Evolutionary conservation across 345 rosid species (phyloP).

Genomic region (Anacardium occidentale): DNA sequence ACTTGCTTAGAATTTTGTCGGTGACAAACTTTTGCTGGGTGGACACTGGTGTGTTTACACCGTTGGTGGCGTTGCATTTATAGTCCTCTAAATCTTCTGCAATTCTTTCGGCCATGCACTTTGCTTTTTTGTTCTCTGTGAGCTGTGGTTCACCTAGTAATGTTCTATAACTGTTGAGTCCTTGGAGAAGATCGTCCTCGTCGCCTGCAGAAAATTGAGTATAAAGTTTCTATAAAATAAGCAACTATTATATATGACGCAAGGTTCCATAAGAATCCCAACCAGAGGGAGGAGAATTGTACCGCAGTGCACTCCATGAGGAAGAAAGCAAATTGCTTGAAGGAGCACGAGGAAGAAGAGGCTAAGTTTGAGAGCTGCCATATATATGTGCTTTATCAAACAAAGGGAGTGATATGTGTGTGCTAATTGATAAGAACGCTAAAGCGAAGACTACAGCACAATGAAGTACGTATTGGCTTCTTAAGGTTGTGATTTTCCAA

Average conservation of each 20-base stretch:
- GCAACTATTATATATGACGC: too few relatives aligned
- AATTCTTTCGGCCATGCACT: background rate
- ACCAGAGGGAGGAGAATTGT: background rate
- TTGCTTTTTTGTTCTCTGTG: background rate
- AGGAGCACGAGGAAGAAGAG: constrained; percentile 18
- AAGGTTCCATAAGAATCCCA: too few relatives aligned
- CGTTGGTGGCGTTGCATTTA: background rate
- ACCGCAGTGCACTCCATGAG: constrained; percentile 30
- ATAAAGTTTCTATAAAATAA: too few relatives aligned
- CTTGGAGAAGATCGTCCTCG: background rate
- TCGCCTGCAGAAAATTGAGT: background rate
- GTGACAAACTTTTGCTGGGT: background rate
- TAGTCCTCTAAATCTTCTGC: background rate
- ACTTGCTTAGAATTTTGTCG: background rate
- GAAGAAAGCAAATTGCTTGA: constrained; percentile 31
- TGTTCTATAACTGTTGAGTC: constrained; percentile 9
- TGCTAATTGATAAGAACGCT: background rate
- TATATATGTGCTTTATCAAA: background rate
- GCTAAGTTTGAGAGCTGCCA: constrained; percentile 29
- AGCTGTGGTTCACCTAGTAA: background rate
- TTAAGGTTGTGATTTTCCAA: background rate
- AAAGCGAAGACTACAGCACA: background rate
- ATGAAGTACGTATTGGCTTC: too few relatives aligned
- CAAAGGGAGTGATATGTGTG: background rate
- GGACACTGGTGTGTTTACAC: too few relatives aligned